Evolutionary conservation across 163 green algal species (phyloP), one percentile per base, ranked within the genome.

Genomic region (Volvox carteri): DNA sequence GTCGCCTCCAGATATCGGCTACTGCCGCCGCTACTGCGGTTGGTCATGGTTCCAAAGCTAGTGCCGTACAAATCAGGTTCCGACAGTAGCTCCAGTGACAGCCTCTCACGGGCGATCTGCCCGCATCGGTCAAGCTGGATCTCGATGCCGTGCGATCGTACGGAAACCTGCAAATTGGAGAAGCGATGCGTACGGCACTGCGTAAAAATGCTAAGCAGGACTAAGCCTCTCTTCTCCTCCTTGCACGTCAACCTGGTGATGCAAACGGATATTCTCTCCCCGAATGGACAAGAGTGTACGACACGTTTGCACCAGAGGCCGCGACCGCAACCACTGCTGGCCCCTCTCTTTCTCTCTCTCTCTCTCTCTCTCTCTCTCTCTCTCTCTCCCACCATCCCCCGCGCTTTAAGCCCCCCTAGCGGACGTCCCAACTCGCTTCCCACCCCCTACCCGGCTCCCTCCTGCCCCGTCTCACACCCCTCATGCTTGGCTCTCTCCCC

Each of bases 1-100:
- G 23, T 33, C 58, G 93, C 75, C 35, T 75, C 58, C 42, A 87
- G 56, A 1, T 6, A 37, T 16, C 65, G 35, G 23, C 74, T 75
- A 70, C 62, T n/a, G 62, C 70, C 73, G 30, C 37, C 48, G 37
- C 60, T 72, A 42, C 50, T 72, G 52, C 35, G 30, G 28, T 60
- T 58, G 33, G 33, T 56, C 8, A 21, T 48, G 44, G 37, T 58
- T 35, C 12, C 25, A 6, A 4, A 3, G 12, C 14, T 72, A 25
- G 1, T 60, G 42, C 21, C 42, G 44, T 46, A 25, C 21, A 23
- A 41, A 8, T 33, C 75, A 9, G 30, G 48, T 18, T 78, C 60
- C 1, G 79, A 60, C 42, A 86, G 79, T 21, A 86, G 62, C 37
- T 60, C 11, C n/a, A 87, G 65, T 19, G 18, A 42, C 23, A 87